Evolutionary conservation across 495 filamentous ascomycete species (phyloP).

Genomic region (Aspergillus heteromorphus): DNA sequence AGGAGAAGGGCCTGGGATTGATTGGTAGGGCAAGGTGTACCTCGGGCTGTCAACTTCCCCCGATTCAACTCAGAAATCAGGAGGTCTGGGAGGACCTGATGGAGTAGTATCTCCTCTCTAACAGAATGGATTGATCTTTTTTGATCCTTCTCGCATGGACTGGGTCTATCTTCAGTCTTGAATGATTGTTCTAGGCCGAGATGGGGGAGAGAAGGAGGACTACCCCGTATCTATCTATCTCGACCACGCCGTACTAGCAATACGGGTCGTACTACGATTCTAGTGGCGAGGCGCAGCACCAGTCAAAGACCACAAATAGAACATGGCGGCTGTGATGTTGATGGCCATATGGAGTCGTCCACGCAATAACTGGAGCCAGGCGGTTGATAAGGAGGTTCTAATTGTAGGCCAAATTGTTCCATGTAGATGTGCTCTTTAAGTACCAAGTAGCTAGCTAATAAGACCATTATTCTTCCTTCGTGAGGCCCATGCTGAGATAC

Average conservation of each 20-base stretch:
- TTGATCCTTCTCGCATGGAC: background rate
- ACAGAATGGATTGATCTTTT: background rate
- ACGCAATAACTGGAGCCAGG: too few relatives aligned
- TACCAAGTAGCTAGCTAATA: too few relatives aligned
- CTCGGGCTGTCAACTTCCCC: too few relatives aligned
- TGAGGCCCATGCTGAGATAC: too few relatives aligned
- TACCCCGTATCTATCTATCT: background rate
- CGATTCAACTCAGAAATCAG: too few relatives aligned
- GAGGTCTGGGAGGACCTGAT: too few relatives aligned
- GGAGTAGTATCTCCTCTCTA: too few relatives aligned
- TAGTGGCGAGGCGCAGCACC: background rate
- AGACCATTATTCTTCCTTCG: too few relatives aligned
- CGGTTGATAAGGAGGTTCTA: too few relatives aligned
- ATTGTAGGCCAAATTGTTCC: too few relatives aligned
- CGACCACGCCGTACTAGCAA: background rate
- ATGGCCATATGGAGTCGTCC: background rate
- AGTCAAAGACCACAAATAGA: background rate
- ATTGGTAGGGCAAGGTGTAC: too few relatives aligned
- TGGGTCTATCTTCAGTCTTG: background rate
- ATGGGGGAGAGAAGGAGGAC: background rate
- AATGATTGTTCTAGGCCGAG: background rate
- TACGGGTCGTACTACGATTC: background rate
- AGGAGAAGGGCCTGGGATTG: background rate
- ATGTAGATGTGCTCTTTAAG: too few relatives aligned
- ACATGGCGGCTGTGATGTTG: background rate